A percentile compares a stretch with the other conserved stretches of the same genome.
Evolutionary conservation across 371 early-diverging fungal genomes (phyloP).

Genomic region (Parasitella parasitica): DNA sequence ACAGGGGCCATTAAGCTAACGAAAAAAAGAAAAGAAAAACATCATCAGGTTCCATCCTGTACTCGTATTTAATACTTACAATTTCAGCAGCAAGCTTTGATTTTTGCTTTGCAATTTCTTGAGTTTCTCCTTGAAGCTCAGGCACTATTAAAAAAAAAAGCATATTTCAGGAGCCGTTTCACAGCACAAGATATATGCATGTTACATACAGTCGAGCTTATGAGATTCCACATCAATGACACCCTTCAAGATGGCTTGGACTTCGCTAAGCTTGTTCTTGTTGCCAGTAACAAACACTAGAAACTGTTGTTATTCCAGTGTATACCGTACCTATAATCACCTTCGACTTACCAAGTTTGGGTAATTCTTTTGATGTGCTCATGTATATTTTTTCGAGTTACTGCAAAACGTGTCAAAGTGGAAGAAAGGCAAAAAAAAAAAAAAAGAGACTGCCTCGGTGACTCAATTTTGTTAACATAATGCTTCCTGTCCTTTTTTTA

Average conservation of each 20-base stretch:
- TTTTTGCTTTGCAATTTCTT: constrained; percentile 80
- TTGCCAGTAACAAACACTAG: constrained; percentile 77
- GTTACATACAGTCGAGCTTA: constrained; percentile 71
- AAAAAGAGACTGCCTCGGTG: too few relatives aligned
- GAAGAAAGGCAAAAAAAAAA: too few relatives aligned
- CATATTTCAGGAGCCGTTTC: too few relatives aligned
- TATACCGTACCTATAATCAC: neutral
- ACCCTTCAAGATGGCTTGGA: constrained; percentile 75
- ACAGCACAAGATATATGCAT: too few relatives aligned
- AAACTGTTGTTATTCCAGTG: neutral
- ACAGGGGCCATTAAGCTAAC: constrained; percentile 76
- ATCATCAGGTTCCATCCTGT: too few relatives aligned
- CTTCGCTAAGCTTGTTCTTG: constrained; percentile 90
- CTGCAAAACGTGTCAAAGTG: too few relatives aligned
- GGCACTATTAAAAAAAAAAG: too few relatives aligned
- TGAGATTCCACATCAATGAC: constrained; percentile 66
- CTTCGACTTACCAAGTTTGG: constrained; percentile 1
- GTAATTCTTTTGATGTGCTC: neutral
- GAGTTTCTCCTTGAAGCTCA: constrained; percentile 84
- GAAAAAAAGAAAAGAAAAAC: too few relatives aligned
- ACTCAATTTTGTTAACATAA: too few relatives aligned
- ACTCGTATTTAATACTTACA: constrained; percentile 31
- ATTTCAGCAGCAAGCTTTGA: constrained; percentile 72
- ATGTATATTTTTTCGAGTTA: too few relatives aligned
- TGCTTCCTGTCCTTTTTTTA: too few relatives aligned